Percentiles rank a stretch among this genome's conserved stretches.
Conservation (phyloP, 2,329 filamentous ascomycete species). For the Teratosphaeria epicoccoides region DNA sequence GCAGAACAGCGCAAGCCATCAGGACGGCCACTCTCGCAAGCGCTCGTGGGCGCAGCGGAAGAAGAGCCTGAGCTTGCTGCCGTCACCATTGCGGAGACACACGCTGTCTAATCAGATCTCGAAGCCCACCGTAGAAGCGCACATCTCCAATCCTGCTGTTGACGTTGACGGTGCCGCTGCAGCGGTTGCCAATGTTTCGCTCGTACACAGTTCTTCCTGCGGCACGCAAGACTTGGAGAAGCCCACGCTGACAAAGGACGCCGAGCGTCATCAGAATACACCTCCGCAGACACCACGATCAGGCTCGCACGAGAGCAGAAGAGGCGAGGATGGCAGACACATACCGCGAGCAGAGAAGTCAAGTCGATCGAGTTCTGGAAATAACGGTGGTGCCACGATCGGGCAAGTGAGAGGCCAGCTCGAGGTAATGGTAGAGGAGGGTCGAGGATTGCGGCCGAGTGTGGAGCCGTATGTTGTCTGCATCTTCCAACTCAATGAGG, state of each 20-base stretch:
- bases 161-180: conserved; percentile 45
- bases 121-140: conserved; percentile 53
- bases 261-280: conserved; percentile 67
- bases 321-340: conserved; percentile 16
- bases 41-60: conserved; percentile 16
- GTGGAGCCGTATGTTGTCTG: conserved; percentile 91
- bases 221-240: conserved; percentile 54
- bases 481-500: conserved; percentile 92
- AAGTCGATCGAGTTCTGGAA: conserved; percentile 25
- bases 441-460: conserved; percentile 67
- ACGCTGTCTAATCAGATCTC: conserved; percentile 47
- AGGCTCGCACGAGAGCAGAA: conserved; percentile 54
- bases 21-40: conserved; percentile 13
- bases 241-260: conserved; percentile 70
- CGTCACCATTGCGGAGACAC: conserved; percentile 25
- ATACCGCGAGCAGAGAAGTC: conserved; percentile 29
- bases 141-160: conserved; percentile 58
- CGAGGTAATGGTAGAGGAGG: conserved; percentile 79
- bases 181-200: conserved; percentile 20
- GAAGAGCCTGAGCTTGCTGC: conserved; percentile 15
- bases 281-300: conserved; percentile 83
- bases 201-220: conserved; percentile 37
- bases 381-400: conserved; percentile 43
- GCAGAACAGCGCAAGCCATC: conserved; percentile 8
- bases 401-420: conserved; percentile 75